Percentiles rank a stretch among this genome's conserved stretches.
Evolutionary conservation across 345 rosid genomes (phyloP).

Genomic region (Eucalyptus decipiens): DNA sequence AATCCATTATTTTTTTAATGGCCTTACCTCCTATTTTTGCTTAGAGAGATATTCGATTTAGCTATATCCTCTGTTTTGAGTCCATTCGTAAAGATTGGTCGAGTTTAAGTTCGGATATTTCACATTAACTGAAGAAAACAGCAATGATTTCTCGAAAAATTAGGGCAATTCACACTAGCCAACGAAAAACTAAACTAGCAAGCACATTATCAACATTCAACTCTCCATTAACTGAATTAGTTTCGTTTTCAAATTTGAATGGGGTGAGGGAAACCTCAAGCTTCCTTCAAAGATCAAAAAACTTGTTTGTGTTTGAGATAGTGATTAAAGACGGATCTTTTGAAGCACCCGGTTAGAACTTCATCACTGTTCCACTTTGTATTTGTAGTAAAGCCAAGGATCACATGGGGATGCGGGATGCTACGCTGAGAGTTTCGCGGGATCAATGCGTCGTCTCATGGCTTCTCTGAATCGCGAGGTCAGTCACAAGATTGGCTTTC

Average conservation of each 20-base stretch:
- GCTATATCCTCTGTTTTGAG: not conserved
- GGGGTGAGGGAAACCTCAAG: not conserved
- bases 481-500: not conserved
- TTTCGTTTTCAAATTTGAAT: not conserved
- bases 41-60: not conserved
- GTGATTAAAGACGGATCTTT: not conserved
- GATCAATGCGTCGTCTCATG: not conserved
- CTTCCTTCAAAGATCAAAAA: not conserved
- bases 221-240: not conserved
- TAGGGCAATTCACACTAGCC: not conserved
- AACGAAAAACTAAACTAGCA: not conserved
- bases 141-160: not conserved
- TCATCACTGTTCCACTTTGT: not conserved
- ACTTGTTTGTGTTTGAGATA: not conserved
- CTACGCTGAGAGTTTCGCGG: not conserved
- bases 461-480: not conserved
- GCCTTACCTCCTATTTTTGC: not conserved
- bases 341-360: not conserved
- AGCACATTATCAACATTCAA: not conserved
- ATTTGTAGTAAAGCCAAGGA: not conserved
- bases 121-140: fast-evolving
- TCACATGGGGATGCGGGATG: not conserved
- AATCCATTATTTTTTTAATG: not conserved
- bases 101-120: not conserved
- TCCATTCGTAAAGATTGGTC: not conserved